Evolutionary conservation across 2,329 filamentous ascomycete species (phyloP), one percentile per base, ranked within the genome.

Genomic region (Teratosphaeria epicoccoides): DNA sequence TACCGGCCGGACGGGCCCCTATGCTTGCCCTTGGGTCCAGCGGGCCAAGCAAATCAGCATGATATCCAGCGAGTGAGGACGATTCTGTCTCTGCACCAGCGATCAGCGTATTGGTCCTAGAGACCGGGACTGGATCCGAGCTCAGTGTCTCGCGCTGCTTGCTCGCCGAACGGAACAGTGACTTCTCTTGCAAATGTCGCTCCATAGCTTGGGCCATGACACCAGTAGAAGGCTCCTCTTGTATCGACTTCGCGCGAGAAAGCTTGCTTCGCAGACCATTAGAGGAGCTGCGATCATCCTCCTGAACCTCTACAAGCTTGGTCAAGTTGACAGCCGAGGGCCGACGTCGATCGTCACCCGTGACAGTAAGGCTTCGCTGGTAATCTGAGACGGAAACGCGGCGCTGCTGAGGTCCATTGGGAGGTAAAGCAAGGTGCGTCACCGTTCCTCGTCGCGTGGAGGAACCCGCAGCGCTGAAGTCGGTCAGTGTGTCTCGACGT

Each of bases 171-270:
- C 62, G 62, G 33, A 67, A 66, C 25, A 68, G 46, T 6, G 64
- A 63, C 47, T 68, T 68, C 46, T 68, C 65, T 17, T 59, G 54
- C 47, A 65, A 58, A 50, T 66, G 62, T 47, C 59, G 57, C 29
- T 63, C 58, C 43, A 68, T 53, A 3, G 66, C 66, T 47, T 64
- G 61, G 14, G 62, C 61, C 64, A 67, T 67, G 37, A 67, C 50
- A 4, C 47, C 49, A n/a, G 43, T 52, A 24, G 57, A 47, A 28
- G 58, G 49, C 7, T 58, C 57, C 7, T 58, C 56, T 11, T 49
- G 46, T 9, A 53, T 28, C 6, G 54, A 47, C 47, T 47, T 53
- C 4, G 61, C 61, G 28, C 60, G 55, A 22, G 40, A 54, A 12
- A 63, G 45, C 44, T 53, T 56, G 24, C 53, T 52, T 14, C 52